A percentile compares a stretch with the other conserved stretches of the same genome.
These are phyloP conservation scores for Leishmania gerbilli DNA, from an alignment of 208 protist genomes.

Conservation along the genomic window DNA sequence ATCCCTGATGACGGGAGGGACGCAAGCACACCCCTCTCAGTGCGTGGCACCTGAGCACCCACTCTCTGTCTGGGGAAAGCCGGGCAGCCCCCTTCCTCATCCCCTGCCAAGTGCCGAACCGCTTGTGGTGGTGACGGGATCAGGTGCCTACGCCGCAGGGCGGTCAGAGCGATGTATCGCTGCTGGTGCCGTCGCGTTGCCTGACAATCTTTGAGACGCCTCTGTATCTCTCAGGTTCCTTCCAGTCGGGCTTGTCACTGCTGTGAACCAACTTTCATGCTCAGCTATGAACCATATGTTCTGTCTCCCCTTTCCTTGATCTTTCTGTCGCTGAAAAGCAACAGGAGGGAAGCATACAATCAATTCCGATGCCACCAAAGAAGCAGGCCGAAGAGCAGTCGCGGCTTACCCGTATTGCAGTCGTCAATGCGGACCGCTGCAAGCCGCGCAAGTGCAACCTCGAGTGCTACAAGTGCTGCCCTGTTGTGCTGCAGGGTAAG, in stretches of 20 bases:
- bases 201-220: background rate
- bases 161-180: background rate
- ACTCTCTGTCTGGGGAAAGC: background rate
- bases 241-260: background rate
- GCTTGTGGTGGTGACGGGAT: background rate
- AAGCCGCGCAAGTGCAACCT: slow-evolving; percentile 99
- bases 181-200: background rate
- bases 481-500: slow-evolving; percentile 98
- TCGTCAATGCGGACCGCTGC: slow-evolving; percentile 98
- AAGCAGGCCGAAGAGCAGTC: slow-evolving; percentile 87
- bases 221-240: too few species aligned
- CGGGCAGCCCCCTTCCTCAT: background rate
- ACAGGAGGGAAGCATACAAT: background rate
- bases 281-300: background rate
- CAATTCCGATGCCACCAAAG: slow-evolving; percentile 63
- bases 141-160: background rate
- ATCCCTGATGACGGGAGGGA: background rate
- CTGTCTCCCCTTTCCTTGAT: background rate
- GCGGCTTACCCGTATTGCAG: slow-evolving; percentile 98
- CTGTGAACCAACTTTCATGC: background rate
- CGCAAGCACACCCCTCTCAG: background rate
- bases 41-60: background rate
- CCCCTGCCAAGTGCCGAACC: background rate
- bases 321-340: background rate
- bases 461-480: slow-evolving; percentile 99